Evolutionary conservation across 108 stramenopile species (phyloP), one percentile per base, ranked within the genome.

Genomic region (Ochromonas danica): DNA sequence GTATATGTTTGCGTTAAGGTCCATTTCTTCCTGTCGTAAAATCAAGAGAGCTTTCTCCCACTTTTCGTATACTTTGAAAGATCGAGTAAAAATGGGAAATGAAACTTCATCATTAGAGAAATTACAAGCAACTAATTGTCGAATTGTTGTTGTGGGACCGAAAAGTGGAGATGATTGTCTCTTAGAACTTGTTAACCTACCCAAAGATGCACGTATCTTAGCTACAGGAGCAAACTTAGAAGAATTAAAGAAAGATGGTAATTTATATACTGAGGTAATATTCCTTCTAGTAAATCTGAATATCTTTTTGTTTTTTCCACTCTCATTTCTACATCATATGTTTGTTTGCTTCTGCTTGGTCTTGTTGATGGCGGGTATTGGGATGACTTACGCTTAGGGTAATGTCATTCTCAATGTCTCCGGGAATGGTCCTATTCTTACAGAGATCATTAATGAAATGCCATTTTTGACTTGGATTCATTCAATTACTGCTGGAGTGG

Each of bases 391-490:
- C 6, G 6, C 6, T 14, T 51, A 51, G 45, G 72, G 45, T 6
- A 75, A 75, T 36, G 72, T 75, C 10, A 42, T 75, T 27, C 28
- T 75, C 14, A 75, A 75, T 60, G 72, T 75, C 27, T 35, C 45
- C 38, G 72, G 72, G 10, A 36, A 45, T 57, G 43, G 14, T 41
- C 6, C 6, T 14, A 42, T 41, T 45, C 40, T 75, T 30, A 33
- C 3, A 10, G 45, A 45, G 28, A 75, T 75, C 17, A 75, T 75
- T 36, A 33, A 60, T 57, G 72, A 45, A 71, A 78, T 83, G 82
- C 85, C 82, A 71, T 78, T 83, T 35, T 60, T 85, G 0, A 57
- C 33, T 36, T 85, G 85, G 85, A 51, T 85, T 0, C 85, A 85
- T 51, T 81, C 82, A 60, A 79, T 61, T 36, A 74, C 31, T 33